Conservation (phyloP, 2,329 filamentous ascomycete species). For the Cadophora gregata region DNA sequence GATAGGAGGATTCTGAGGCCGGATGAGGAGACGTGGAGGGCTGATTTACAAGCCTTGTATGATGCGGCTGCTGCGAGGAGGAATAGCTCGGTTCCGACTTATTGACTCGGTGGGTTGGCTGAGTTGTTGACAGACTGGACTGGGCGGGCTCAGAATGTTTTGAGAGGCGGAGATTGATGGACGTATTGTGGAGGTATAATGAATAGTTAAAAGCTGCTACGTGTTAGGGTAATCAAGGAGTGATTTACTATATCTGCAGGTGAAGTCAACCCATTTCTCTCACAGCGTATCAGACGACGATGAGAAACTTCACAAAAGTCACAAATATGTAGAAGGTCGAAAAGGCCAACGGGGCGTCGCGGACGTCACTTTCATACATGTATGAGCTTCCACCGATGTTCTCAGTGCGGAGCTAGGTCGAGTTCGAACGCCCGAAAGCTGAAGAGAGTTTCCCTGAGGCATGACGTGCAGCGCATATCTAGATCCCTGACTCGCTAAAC, state of each 20-base stretch:
- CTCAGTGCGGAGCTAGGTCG: too few relatives aligned
- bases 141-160: too few relatives aligned
- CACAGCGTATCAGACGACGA: too few relatives aligned
- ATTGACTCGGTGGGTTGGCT: background rate
- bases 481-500: background rate
- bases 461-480: background rate
- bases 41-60: conserved; percentile 65
- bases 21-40: conserved; percentile 52
- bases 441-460: background rate
- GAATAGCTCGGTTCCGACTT: background rate
- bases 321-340: too few relatives aligned
- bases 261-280: too few relatives aligned
- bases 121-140: background rate
- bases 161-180: too few relatives aligned
- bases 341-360: too few relatives aligned
- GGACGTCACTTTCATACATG: too few relatives aligned
- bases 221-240: too few relatives aligned
- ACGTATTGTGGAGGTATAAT: background rate
- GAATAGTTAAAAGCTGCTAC: background rate
- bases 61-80: conserved; percentile 48
- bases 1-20: conserved; percentile 66
- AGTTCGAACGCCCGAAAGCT: background rate
- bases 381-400: too few relatives aligned
- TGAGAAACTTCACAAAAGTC: too few relatives aligned
- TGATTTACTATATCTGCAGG: too few relatives aligned